Evolutionary conservation across 805 yeast species (phyloP).

Genomic region (Komagataella populi): DNA sequence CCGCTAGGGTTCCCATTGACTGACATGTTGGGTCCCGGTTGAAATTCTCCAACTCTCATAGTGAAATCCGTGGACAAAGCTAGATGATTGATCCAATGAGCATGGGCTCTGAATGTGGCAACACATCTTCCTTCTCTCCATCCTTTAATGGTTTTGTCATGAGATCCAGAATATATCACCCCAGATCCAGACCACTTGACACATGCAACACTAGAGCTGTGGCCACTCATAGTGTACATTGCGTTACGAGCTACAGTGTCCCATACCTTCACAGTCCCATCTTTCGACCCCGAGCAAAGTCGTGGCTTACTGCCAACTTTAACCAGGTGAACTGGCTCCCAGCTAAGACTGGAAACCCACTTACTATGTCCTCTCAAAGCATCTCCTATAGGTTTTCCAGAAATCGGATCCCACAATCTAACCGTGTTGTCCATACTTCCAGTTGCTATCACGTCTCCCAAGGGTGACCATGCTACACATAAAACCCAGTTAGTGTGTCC

Average conservation of each 20-base stretch:
- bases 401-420: constrained; percentile 71
- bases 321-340: constrained; percentile 90
- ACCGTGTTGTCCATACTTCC: constrained; percentile 92
- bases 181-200: constrained; percentile 96
- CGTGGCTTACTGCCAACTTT: constrained; percentile 53
- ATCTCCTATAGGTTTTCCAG: constrained; percentile 63
- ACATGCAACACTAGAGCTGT: constrained; percentile 79
- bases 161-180: constrained; percentile 77
- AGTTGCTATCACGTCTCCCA: constrained; percentile 83
- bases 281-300: constrained; percentile 82
- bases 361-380: constrained; percentile 73
- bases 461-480: constrained; percentile 85
- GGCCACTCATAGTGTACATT: constrained; percentile 68
- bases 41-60: constrained; percentile 71
- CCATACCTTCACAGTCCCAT: constrained; percentile 84
- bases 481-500: constrained; percentile 94
- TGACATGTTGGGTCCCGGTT: neutral
- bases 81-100: constrained; percentile 96
- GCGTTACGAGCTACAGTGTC: constrained; percentile 61
- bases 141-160: constrained; percentile 83
- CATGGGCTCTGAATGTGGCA: constrained; percentile 76
- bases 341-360: constrained; percentile 79
- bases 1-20: constrained; percentile 43
- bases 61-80: constrained; percentile 86
- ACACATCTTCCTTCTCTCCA: constrained; percentile 78